Conservation (phyloP, 768 basidiomycete genomes). For the Scleroderma bovista region DNA sequence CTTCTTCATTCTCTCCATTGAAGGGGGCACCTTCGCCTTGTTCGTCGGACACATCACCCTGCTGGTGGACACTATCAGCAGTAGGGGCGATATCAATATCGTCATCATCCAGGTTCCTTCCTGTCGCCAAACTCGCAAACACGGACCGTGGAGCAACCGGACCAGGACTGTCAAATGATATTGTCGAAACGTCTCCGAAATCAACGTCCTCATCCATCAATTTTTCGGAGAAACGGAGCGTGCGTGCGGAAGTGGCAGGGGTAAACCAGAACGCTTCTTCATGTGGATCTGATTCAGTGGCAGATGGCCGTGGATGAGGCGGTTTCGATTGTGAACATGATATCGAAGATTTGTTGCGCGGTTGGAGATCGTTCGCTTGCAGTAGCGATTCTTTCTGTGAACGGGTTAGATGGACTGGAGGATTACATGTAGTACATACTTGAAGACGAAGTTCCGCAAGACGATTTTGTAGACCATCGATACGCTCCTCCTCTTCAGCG, state of each 20-base stretch:
- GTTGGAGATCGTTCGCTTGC: conserved; percentile 15
- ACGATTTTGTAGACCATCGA: conserved; percentile 38
- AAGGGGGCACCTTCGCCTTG: conserved; percentile 6
- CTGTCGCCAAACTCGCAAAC: conserved; percentile 18
- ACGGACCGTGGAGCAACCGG: conserved; percentile 27
- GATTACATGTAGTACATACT: conserved; percentile 18
- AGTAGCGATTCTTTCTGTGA: conserved; percentile 26
- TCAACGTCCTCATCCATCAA: conserved; percentile 60
- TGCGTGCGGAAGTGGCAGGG: conserved; percentile 46
- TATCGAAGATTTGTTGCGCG: conserved; percentile 7
- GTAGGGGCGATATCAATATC: background rate
- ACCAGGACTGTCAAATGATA: conserved; percentile 44
- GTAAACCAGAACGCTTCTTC: conserved; percentile 65
- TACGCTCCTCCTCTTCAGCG: conserved; percentile 37
- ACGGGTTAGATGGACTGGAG: background rate
- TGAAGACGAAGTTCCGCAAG: conserved; percentile 37
- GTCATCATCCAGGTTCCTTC: conserved; percentile 7
- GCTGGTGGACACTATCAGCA: conserved; percentile 6
- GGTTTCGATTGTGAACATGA: conserved; percentile 3
- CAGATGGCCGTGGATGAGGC: conserved; percentile 8
- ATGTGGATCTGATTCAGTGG: conserved; percentile 27
- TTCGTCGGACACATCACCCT: conserved; percentile 1
- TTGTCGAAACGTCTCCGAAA: conserved; percentile 42
- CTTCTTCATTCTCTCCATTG: conserved; percentile 10
- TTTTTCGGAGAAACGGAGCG: conserved; percentile 58